phyloP scores from a whole-genome alignment of 768 basidiomycete species.

The Pisolithus tinctorius region DNA sequence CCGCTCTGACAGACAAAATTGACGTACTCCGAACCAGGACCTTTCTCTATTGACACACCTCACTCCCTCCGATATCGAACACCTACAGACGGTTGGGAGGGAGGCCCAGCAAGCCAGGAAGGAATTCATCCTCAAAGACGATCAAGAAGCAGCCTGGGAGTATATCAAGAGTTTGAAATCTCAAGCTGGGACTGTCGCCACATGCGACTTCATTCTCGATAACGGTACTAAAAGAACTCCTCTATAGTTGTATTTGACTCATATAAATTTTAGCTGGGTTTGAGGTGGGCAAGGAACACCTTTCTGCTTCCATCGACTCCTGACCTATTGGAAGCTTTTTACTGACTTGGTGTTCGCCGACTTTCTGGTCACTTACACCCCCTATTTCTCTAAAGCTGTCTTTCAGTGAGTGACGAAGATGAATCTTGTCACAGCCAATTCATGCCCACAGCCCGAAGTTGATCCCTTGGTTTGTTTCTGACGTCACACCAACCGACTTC shows the following conservation, averaged over 20 bases:
- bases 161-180: constrained; percentile 51
- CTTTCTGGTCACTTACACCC: constrained; percentile 86
- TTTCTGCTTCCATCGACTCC: not conserved
- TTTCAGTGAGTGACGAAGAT: constrained; percentile 66
- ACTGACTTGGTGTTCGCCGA: constrained; percentile 93
- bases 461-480: constrained; percentile 97
- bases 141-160: constrained; percentile 70
- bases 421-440: constrained; percentile 6
- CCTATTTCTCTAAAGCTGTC: constrained; percentile 71
- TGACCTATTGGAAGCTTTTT: constrained; percentile 51
- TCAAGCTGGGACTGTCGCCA: constrained; percentile 23
- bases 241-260: not conserved
- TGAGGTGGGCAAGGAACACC: constrained; percentile 46
- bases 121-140: constrained; percentile 78
- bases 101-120: constrained; percentile 72
- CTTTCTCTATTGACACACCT: constrained; percentile 86
- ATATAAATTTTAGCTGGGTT: constrained; percentile 62
- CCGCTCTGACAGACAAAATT: not conserved
- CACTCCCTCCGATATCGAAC: constrained; percentile 72
- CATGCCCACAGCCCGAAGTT: constrained; percentile 65
- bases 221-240: constrained; percentile 54
- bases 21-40: constrained; percentile 47
- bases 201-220: constrained; percentile 88
- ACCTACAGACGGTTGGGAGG: constrained; percentile 75
- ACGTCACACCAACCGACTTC: constrained; percentile 89